Base-by-base conservation (phyloP, 2,329 filamentous ascomycete genomes). In the Lojkania enalia region DNA sequence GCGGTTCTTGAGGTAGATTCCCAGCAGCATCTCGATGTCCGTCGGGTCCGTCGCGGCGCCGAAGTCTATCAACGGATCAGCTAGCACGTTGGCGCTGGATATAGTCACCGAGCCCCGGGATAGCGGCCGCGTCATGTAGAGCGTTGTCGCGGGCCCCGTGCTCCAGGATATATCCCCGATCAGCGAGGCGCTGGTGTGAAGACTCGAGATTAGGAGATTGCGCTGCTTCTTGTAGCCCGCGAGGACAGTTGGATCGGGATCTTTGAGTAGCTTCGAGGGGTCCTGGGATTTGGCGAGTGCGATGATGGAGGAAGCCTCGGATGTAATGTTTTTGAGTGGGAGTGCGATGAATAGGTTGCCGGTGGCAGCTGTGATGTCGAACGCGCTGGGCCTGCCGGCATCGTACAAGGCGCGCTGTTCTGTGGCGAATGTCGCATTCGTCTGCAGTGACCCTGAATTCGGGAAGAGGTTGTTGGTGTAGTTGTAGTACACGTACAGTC, bases 51-150 rank as follows among this genome's bases (percentile, higher is more conserved):
- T 44, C 6, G 38, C 56, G 15, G 64, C 60, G 21, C 50, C 55
- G 49, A 59, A 69, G 36, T 69, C 56, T 41, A 66, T 48, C 5
- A 63, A 42, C 1, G 64, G 65, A 2, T 51, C 46, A 6, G 39
- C 46, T 6, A 52, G 35, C 6, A 63, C 57, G 37, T 61, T 53
- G 7, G 58, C 52, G 7, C 63, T 62, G 43, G 63, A 60, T 38
- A 67, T 56, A 12, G 45, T 57, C 30, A 70, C 57, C n/a, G 60
- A 61, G 7, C 68, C 68, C 25, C 67, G 64, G 18, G 55, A 61
- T 25, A 70, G 56, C 2, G 69, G 68, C 21, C 64, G 60, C 5
- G 64, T 57, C 33, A 71, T 49, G 20, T 61, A 57, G 30, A 64
- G 48, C 18, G 53, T 54, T 11, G 63, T 50, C 29, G 46, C 48